Percentiles rank a stretch among this genome's conserved stretches.
These are phyloP conservation scores for Petunia hybrid DNA, from an alignment of 305 asterid genomes.

Conservation along the genomic window DNA sequence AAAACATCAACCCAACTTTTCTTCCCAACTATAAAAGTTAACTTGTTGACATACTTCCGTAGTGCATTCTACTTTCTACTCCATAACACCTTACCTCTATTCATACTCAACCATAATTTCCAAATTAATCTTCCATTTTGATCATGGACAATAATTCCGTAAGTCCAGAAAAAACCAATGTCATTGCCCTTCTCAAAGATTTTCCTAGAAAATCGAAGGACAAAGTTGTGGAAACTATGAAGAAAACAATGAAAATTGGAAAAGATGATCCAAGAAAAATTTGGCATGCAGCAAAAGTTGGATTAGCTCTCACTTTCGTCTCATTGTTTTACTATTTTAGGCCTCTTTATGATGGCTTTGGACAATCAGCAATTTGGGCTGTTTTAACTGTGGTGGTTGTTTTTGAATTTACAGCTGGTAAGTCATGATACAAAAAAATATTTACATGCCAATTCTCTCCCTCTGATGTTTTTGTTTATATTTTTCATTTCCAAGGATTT, in stretches of 20 bases:
- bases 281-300: conserved; percentile 67
- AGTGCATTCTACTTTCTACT: not conserved
- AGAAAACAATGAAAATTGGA: conserved; percentile 49
- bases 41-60: not conserved
- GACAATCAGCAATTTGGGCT: conserved; percentile 82
- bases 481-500: not conserved
- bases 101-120: not conserved
- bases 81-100: conserved; percentile 1
- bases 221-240: conserved; percentile 23
- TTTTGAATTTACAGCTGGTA: conserved; percentile 80
- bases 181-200: not conserved
- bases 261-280: conserved; percentile 75
- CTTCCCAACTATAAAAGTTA: not conserved
- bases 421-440: conserved; percentile 17
- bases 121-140: not conserved
- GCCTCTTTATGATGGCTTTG: conserved; percentile 72
- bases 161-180: not conserved
- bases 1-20: not conserved
- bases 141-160: conserved; percentile 14
- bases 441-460: not conserved
- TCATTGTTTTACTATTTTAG: conserved; percentile 68
- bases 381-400: conserved; percentile 75
- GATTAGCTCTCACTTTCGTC: conserved; percentile 65
- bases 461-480: not conserved
- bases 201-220: conserved; percentile 38